phyloP scores from a whole-genome alignment of 1,139 yeast genomes.

The Yamadazyma pseudoaaseri region DNA sequence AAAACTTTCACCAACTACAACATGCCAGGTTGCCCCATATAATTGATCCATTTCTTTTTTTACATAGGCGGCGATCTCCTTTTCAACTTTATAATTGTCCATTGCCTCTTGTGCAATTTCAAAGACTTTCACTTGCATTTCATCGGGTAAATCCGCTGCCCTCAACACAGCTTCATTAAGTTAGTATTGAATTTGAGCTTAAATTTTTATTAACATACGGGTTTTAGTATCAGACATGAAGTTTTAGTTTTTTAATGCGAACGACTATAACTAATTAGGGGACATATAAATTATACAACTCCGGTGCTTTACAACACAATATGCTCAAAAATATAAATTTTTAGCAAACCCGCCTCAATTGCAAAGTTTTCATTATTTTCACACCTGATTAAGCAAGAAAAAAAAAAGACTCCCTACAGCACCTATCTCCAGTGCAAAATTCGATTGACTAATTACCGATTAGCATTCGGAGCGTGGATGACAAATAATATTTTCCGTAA shows the following conservation, averaged over 20 bases:
- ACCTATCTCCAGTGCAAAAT: too few species aligned
- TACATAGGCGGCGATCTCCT: slow-evolving; percentile 78
- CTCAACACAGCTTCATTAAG: slow-evolving; percentile 37
- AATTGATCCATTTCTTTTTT: slow-evolving; percentile 65
- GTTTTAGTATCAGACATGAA: slow-evolving; percentile 12
- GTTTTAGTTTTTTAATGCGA: slow-evolving; percentile 4
- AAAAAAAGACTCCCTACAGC: too few species aligned
- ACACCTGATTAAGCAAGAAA: too few species aligned
- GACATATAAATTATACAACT: too few species aligned
- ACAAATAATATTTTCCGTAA: too few species aligned
- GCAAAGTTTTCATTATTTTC: too few species aligned
- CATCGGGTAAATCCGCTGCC: slow-evolving; percentile 54
- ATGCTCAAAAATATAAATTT: too few species aligned
- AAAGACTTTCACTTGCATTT: slow-evolving; percentile 56
- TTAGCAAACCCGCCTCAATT: too few species aligned
- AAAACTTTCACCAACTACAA: slow-evolving; percentile 88
- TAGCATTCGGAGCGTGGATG: too few species aligned
- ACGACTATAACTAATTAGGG: too few species aligned
- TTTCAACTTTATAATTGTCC: slow-evolving; percentile 46
- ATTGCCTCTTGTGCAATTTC: slow-evolving; percentile 56
- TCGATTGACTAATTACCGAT: too few species aligned
- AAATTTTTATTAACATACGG: slow-evolving; percentile 11
- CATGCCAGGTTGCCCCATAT: slow-evolving; percentile 92
- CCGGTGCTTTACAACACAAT: too few species aligned
- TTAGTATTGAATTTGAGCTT: slow-evolving; percentile 12